Base-by-base conservation (phyloP, 164 flowering plant genomes). In the Vitis amurensis region DNA sequence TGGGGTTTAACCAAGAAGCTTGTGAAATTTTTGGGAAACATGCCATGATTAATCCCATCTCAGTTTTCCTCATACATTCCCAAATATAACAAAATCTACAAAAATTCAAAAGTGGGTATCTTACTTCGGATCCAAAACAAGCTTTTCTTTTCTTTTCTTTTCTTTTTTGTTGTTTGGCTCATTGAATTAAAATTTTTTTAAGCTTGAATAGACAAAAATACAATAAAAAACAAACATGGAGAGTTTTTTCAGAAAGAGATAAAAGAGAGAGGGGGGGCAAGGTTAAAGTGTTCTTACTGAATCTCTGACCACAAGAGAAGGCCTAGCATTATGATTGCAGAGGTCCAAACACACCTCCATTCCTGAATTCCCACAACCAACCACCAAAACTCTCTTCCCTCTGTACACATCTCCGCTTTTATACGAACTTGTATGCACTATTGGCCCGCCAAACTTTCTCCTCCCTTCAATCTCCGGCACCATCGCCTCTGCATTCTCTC, bases 271-370 rank as follows among this genome's bases (percentile, higher is more conserved):
- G 61, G 15, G 30, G 16, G 52, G n/a, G 10, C 9, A 16, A 13
- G 59, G 59, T 16, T 19, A 55, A 7, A 51, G 50, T 31, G 19
- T 31, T 2, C 81, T 74, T 71, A 82, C 84, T 14, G 79, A 58
- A 55, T 80, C 78, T 76, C 89, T 74, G 47, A 83, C 89, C 12
- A 83, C 87, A 57, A 85, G 71, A 5, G 84, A 80, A 44, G 91
- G 88, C 57, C 13, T 52, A n/a, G 91, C 88, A 60, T 68, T 47
- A 60, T 83, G 76, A 50, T 87, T 82, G 75, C 81, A 83, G 13
- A 87, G 85, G 78, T 87, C 91, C 78, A 86, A 78, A 49, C 88
- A 86, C 15, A 87, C 88, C 61, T 87, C 91, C 91, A 87, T 87
- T 47, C 91, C 91, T 1, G 91, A 87, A 68, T 84, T 84, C 64